Evolutionary conservation across 108 stramenopile species (phyloP), one percentile per base, ranked within the genome.

Genomic region (Fistulifera pelliculosa): DNA sequence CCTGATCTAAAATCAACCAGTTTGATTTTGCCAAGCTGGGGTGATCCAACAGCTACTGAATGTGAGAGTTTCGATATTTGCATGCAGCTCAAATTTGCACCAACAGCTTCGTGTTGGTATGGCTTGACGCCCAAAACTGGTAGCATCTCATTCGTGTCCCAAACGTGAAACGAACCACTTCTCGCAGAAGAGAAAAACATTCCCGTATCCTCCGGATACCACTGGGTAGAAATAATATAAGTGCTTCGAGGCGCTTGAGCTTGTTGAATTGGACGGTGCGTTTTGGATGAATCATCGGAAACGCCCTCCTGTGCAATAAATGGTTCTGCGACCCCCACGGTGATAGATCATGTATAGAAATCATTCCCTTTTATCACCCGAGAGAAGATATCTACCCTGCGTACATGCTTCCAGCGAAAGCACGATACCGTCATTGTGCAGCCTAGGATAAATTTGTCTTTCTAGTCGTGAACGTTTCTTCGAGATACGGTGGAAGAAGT

Each of bases 181-280:
- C 61, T 60, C 8, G 77, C 65, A 1, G 69, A 57, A n/a, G 88
- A 84, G 14, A 90, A 54, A 58, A 90, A 90, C 0, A 62, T 69
- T 24, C 88, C 88, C 19, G 70, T 57, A 58, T 90, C 88, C 11
- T 71, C 66, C 17, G 83, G 83, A 62, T 88, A 82, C 87, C 87
- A 88, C 42, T 79, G 75, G 1, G 74, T 74, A 27, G 58, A 41
- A 4, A 68, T 54, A 22, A 83, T 49, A 7, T 81, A 69, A 41
- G 69, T 47, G 0, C 70, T 62, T 49, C 81, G 86, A 14, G 77
- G 43, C 31, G 35, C 53, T 19, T 35, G 35, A 39, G 61, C 48
- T 14, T 17, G 40, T 26, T 38, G 54, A 64, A 38, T 15, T 18
- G 41, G 14, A 2, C 23, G 54, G 31, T 42, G 41, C 28, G 43